Conservation (phyloP, 192 early-diverging fungal species). For the Backusella macrospora region DNA sequence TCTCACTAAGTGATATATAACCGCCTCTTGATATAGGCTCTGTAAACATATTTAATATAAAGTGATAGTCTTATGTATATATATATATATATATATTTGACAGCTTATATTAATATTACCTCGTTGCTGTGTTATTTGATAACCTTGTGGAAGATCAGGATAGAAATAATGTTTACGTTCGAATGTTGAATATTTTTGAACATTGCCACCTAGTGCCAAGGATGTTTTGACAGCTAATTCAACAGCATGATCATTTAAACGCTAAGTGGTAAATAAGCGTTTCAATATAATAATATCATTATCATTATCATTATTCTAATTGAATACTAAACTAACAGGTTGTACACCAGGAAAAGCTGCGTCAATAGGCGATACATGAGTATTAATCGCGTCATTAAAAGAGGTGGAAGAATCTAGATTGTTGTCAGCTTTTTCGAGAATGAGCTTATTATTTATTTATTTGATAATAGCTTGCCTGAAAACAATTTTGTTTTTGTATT, state of each 20-base stretch:
- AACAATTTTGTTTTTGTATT: constrained; percentile 80
- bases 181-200: constrained; percentile 72
- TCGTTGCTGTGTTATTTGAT: constrained; percentile 92
- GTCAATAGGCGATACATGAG: constrained; percentile 74
- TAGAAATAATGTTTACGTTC: constrained; percentile 98
- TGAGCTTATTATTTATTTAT: neutral
- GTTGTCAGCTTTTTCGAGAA: neutral
- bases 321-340: constrained; percentile 56
- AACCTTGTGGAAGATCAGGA: constrained; percentile 88
- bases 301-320: neutral
- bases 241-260: constrained; percentile 75
- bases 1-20: constrained; percentile 50
- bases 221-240: constrained; percentile 73
- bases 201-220: constrained; percentile 65
- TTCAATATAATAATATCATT: neutral
- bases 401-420: constrained; percentile 43
- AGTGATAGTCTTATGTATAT: neutral
- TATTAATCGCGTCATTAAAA: constrained; percentile 70
- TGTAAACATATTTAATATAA: constrained; percentile 20
- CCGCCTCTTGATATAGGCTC: constrained; percentile 82
- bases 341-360: constrained; percentile 86
- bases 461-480: constrained; percentile 53
- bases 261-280: constrained; percentile 31
- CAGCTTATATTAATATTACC: constrained; percentile 36
- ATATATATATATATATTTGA: neutral